Base-by-base conservation (phyloP, 2,329 filamentous ascomycete species). In the Shiraia sp. region DNA sequence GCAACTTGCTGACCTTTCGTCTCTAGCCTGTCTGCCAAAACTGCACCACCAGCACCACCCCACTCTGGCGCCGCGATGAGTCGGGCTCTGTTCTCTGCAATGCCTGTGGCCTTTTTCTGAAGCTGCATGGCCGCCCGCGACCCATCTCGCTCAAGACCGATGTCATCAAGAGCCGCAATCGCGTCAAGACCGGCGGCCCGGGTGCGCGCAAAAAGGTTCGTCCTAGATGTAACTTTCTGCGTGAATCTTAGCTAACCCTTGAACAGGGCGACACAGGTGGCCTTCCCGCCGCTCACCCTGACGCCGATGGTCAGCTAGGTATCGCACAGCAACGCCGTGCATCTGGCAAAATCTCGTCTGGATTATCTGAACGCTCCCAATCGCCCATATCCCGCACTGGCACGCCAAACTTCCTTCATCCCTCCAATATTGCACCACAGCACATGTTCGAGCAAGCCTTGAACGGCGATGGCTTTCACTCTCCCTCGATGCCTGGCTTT, bases 131-230 rank as follows among this genome's bases (percentile, higher is more conserved):
- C 52, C 87, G 91, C 17, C 84, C 93, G 47, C 86, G 93, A 42
- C 93, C 93, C 57, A 96, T 96, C 69, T 95, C 89, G 59, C 81
- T 99, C 61, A 99, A 99, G 79, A 97, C 93, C 34, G 93, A 99
- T 77, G 92, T 97, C 57, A 99, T 99, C 76, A 99, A 99, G 79
- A 96, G 91, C 76, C 90, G 93, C 63, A 99, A 99, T 74, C 85
- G 93, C 53, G 92, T 97, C 59, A 97, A 97, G 79, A 93, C 90
- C 39, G 82, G 87, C 7, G 88, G 77, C 2, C 80, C 91, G 61
- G 81, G 88, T 50, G 83, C 85, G 32, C 87, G 89, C 62, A 91
- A 90, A 72, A 95, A 95, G 85, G 89, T 90, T 75, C 35, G 44
- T 17, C 10, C 13, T 10, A 17, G 3, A 7, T 13, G 9, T 38